These are phyloP conservation scores for Hsuehochloa calcarea DNA, from an alignment of 176 grass and related monocot genomes.

Conservation along the genomic window DNA sequence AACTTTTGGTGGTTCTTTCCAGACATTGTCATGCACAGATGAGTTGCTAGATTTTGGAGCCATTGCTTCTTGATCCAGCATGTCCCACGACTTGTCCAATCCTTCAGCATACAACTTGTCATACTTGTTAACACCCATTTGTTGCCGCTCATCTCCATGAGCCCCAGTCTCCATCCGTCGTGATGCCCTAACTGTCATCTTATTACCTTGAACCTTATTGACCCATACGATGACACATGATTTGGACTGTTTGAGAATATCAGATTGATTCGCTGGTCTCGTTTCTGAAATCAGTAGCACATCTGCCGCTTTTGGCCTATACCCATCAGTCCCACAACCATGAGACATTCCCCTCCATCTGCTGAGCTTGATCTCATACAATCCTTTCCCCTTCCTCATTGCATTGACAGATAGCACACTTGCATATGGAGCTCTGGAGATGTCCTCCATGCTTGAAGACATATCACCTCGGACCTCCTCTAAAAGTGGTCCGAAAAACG, in stretches of 20 bases:
- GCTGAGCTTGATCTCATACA: constrained; percentile 51
- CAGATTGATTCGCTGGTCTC: constrained; percentile 46
- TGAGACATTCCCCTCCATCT: constrained; percentile 36
- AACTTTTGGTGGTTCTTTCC: constrained; percentile 35
- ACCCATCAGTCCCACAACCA: constrained; percentile 38
- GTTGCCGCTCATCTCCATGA: constrained; percentile 39
- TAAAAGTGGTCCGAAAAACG: constrained; percentile 65
- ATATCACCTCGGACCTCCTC: constrained; percentile 68
- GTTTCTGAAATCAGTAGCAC: constrained; percentile 63
- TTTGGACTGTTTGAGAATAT: constrained; percentile 53
- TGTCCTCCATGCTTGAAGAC: constrained; percentile 51
- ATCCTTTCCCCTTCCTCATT: constrained; percentile 37
- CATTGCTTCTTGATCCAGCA: constrained; percentile 40
- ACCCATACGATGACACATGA: constrained; percentile 61
- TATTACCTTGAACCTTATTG: constrained; percentile 47
- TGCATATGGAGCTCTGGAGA: constrained; percentile 51
- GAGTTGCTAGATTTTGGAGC: constrained; percentile 43
- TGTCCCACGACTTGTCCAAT: constrained; percentile 42
- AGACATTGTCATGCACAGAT: constrained; percentile 21
- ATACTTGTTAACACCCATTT: constrained; percentile 46
- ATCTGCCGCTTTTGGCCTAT: constrained; percentile 60
- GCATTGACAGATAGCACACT: constrained; percentile 38
- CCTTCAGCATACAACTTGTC: constrained; percentile 32
- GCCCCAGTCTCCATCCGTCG: constrained; percentile 46
- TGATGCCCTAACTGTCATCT: constrained; percentile 57